Percentiles rank a stretch among this genome's conserved stretches.
Evolutionary conservation across 192 early-diverging fungal species (phyloP).

Genomic region (Backusella australiensis): DNA sequence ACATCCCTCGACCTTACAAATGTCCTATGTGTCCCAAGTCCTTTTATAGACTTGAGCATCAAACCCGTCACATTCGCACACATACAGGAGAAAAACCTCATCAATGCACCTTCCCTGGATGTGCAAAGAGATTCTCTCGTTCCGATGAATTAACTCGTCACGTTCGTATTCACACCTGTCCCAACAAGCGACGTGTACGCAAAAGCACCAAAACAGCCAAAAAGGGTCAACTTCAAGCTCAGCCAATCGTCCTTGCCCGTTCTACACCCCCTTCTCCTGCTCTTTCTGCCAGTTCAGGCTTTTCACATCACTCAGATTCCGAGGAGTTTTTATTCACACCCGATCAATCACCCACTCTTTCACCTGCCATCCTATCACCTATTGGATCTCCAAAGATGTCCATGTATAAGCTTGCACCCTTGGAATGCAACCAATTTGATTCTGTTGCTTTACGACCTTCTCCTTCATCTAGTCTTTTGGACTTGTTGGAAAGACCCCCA

Average conservation of each 20-base stretch:
- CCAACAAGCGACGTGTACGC: slow-evolving; percentile 39
- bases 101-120: slow-evolving; percentile 64
- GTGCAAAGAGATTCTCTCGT: slow-evolving; percentile 81
- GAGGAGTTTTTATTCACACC: slow-evolving; percentile 24
- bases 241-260: not conserved
- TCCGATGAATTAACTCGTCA: slow-evolving; percentile 73
- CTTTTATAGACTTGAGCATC: slow-evolving; percentile 88
- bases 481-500: slow-evolving; percentile 19
- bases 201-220: slow-evolving; percentile 2
- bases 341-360: slow-evolving; percentile 13
- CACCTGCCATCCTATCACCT: slow-evolving; percentile 17
- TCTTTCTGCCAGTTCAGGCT: slow-evolving; percentile 14
- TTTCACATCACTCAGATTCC: slow-evolving; percentile 18
- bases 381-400: slow-evolving; percentile 20
- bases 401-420: slow-evolving; percentile 21
- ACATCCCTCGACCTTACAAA: slow-evolving; percentile 56
- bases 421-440: slow-evolving; percentile 20
- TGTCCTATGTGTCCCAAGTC: slow-evolving; percentile 61
- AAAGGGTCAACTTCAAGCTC: not conserved
- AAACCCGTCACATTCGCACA: slow-evolving; percentile 82
- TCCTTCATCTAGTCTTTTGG: slow-evolving; percentile 9
- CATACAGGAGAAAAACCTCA: slow-evolving; percentile 90
- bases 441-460: not conserved
- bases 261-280: slow-evolving; percentile 13
- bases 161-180: slow-evolving; percentile 49